phyloP scores from a whole-genome alignment of 208 protist species.

The Acanthamoeba healyi region DNA sequence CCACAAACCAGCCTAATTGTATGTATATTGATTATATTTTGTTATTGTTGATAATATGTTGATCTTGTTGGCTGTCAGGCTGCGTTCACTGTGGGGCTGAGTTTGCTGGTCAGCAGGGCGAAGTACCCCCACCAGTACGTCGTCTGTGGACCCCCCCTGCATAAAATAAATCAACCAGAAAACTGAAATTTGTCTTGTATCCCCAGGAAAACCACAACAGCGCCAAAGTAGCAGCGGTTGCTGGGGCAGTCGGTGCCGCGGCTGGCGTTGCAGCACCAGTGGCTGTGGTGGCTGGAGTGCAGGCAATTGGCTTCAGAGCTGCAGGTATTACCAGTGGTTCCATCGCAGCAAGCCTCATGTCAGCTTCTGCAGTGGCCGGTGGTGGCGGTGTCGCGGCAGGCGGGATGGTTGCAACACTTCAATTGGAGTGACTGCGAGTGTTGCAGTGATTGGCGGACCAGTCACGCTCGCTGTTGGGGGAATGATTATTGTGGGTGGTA shows the following conservation, averaged over 20 bases:
- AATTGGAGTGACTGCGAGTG: constrained; percentile 37
- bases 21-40: not conserved
- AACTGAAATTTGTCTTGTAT: not conserved
- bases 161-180: no score
- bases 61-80: not conserved
- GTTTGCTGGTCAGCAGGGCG: no score
- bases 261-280: constrained; percentile 20
- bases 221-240: constrained; percentile 1
- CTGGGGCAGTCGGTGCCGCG: not conserved
- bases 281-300: constrained; percentile 20
- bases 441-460: not conserved
- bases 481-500: not conserved
- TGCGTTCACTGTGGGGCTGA: not conserved
- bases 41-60: not conserved
- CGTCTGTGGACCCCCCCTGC: no score
- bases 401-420: not conserved
- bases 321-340: constrained; percentile 25
- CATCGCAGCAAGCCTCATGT: constrained; percentile 11
- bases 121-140: no score
- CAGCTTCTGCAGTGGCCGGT: constrained; percentile 17
- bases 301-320: not conserved
- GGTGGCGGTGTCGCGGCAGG: constrained; percentile 33
- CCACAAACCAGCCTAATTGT: not conserved
- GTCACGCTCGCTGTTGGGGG: not conserved
- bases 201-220: not conserved